Conservation (phyloP, 2,329 filamentous ascomycete species). For the Venturiaceae sp. region DNA sequence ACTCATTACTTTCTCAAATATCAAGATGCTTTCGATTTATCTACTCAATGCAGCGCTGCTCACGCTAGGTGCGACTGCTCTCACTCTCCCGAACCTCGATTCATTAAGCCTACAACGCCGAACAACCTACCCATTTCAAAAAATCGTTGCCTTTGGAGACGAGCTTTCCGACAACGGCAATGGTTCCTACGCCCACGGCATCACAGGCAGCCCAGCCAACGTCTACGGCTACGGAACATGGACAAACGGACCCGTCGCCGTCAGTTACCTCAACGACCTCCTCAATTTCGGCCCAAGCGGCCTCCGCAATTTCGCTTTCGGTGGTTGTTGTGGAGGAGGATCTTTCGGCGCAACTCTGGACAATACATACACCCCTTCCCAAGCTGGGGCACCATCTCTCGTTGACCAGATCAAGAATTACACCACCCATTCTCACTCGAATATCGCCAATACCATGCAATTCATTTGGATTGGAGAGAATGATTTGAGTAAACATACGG, state of each 20-base stretch:
- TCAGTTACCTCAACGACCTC: constrained; percentile 15
- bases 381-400: no score
- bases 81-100: no score
- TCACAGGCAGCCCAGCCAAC: constrained; percentile 14
- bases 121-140: constrained; percentile 16
- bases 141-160: constrained; percentile 19
- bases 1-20: no score
- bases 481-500: no score
- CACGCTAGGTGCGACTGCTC: no score
- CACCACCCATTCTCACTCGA: no score
- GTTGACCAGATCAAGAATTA: no score
- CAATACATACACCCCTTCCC: constrained; percentile 19
- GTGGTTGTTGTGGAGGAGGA: constrained; percentile 17
- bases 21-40: no score
- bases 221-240: constrained; percentile 19
- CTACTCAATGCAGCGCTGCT: no score
- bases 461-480: no score
- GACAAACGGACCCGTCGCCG: constrained; percentile 19
- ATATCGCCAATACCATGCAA: no score
- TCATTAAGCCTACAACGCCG: no score
- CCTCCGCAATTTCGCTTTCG: constrained; percentile 17
- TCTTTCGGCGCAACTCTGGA: constrained; percentile 17
- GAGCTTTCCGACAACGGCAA: constrained; percentile 19
- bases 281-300: constrained; percentile 11
- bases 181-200: constrained; percentile 16